Percentiles rank a stretch among this genome's conserved stretches.
These are phyloP conservation scores for Rusavskia elegans DNA, from an alignment of 495 filamentous ascomycete species.

Conservation along the genomic window DNA sequence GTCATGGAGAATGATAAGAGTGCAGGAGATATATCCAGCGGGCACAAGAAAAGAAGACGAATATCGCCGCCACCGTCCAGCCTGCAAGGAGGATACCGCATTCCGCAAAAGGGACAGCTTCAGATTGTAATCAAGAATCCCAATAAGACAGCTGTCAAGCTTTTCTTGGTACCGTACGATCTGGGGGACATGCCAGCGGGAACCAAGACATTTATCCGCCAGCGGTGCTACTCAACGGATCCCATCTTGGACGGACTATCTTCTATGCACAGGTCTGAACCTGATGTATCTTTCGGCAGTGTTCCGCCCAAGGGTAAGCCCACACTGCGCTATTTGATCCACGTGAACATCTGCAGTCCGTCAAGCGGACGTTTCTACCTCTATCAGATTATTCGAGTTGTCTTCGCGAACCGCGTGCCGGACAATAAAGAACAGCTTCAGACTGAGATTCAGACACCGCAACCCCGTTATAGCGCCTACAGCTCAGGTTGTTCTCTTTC, in stretches of 20 bases:
- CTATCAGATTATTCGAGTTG: slow-evolving; percentile 82
- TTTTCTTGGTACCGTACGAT: slow-evolving; percentile 92
- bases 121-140: slow-evolving; percentile 97
- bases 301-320: slow-evolving; percentile 45
- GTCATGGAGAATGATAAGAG: background rate
- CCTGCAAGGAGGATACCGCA: slow-evolving; percentile 79
- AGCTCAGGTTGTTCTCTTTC: slow-evolving; percentile 43
- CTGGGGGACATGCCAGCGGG: slow-evolving; percentile 88
- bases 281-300: slow-evolving; percentile 21
- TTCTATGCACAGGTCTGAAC: slow-evolving; percentile 25
- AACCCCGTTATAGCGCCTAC: slow-evolving; percentile 76
- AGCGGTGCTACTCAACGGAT: slow-evolving; percentile 84
- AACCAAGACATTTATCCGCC: slow-evolving; percentile 91
- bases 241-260: slow-evolving; percentile 60
- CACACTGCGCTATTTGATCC: slow-evolving; percentile 77
- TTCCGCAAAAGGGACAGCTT: slow-evolving; percentile 86
- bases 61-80: slow-evolving; percentile 56
- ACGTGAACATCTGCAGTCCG: slow-evolving; percentile 85
- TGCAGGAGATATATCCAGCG: slow-evolving; percentile 15
- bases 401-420: slow-evolving; percentile 94
- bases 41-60: slow-evolving; percentile 36
- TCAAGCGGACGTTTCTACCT: slow-evolving; percentile 74
- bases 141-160: slow-evolving; percentile 88
- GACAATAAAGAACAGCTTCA: slow-evolving; percentile 89
- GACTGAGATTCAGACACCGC: slow-evolving; percentile 80